A percentile compares a stretch with the other conserved stretches of the same genome.
These are phyloP conservation scores for Withania somnifera DNA, from an alignment of 305 asterid genomes.

Conservation along the genomic window DNA sequence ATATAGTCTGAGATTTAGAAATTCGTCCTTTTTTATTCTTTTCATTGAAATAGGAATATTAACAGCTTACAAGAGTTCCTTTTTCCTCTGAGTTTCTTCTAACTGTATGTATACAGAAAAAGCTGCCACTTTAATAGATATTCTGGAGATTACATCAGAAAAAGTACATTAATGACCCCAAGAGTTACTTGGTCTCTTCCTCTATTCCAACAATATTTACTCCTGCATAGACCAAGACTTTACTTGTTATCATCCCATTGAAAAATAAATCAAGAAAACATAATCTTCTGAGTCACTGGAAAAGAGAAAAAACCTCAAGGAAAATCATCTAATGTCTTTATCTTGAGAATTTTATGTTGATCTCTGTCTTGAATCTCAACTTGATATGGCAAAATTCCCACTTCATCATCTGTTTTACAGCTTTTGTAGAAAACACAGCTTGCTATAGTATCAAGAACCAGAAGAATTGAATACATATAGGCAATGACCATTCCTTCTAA, in stretches of 20 bases:
- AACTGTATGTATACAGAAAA: not conserved
- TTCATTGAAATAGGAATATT: not conserved
- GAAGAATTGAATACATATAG: slow-evolving; percentile 36
- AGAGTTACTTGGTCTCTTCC: not conserved
- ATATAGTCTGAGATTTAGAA: no score
- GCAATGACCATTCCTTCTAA: slow-evolving; percentile 45
- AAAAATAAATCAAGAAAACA: not conserved
- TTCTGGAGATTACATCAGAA: not conserved
- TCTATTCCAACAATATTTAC: not conserved
- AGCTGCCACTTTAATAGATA: not conserved
- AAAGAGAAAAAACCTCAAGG: not conserved
- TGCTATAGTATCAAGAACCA: slow-evolving; percentile 45
- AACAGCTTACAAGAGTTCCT: not conserved
- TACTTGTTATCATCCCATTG: not conserved
- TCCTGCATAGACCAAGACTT: not conserved
- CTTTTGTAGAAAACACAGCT: slow-evolving; percentile 34
- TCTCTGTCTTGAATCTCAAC: slow-evolving; percentile 17
- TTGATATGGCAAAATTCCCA: slow-evolving; percentile 1
- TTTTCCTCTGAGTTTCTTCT: not conserved
- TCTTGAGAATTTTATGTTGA: not conserved
- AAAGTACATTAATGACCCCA: not conserved
- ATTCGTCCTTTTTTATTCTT: not conserved
- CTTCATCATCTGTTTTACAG: slow-evolving; percentile 17
- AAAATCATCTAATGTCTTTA: slow-evolving; percentile 1
- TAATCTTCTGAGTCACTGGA: not conserved